A percentile compares a stretch with the other conserved stretches of the same genome.
phyloP scores from a whole-genome alignment of 2,329 filamentous ascomycete genomes.

The Fusarium sp. region DNA sequence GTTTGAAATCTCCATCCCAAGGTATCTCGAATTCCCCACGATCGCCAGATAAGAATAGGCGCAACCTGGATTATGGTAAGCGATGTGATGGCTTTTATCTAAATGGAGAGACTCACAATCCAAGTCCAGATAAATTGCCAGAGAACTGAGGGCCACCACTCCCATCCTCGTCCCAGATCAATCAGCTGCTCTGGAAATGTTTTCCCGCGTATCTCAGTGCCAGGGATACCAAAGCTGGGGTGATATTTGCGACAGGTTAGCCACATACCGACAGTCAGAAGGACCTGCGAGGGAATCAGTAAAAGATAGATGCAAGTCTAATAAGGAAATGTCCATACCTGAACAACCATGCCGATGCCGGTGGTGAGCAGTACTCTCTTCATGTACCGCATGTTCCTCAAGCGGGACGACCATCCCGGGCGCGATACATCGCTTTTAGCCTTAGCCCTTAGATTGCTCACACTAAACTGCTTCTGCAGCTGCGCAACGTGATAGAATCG shows the following conservation, averaged over 20 bases:
- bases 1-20: constrained; percentile 75
- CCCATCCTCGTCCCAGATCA: constrained; percentile 66
- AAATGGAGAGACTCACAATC: constrained; percentile 53
- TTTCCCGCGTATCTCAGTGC: constrained; percentile 58
- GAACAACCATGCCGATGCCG: constrained; percentile 64
- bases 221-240: constrained; percentile 68
- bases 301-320: too few species aligned
- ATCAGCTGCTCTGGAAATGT: constrained; percentile 56
- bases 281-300: constrained; percentile 56
- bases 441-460: background rate
- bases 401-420: too few species aligned
- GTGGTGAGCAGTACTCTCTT: constrained; percentile 62
- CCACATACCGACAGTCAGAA: constrained; percentile 69
- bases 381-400: constrained; percentile 53
- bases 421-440: too few species aligned
- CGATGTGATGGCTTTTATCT: too few species aligned
- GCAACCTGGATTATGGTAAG: constrained; percentile 50
- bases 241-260: constrained; percentile 74
- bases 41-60: constrained; percentile 69
- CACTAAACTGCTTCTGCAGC: constrained; percentile 56
- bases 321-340: constrained; percentile 54
- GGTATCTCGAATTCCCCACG: constrained; percentile 71
- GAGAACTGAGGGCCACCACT: constrained; percentile 71
- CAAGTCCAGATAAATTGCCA: constrained; percentile 74
- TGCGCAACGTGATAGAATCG: constrained; percentile 70